A percentile compares a stretch with the other conserved stretches of the same genome.
Conservation (phyloP, 495 filamentous ascomycete species). For the Penicillium subrubescens region DNA sequence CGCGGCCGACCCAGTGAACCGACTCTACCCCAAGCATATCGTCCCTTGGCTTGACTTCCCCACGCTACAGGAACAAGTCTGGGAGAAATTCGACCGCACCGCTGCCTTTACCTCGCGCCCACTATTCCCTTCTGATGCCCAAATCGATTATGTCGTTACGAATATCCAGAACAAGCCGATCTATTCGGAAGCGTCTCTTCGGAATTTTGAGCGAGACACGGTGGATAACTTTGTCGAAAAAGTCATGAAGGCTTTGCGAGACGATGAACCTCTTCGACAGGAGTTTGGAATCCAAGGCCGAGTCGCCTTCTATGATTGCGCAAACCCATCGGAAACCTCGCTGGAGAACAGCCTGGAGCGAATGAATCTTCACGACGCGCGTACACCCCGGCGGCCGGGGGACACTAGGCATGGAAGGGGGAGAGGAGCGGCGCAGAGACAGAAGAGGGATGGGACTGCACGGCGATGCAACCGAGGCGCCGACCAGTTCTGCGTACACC, state of each 20-base stretch:
- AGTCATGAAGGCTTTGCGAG: constrained; percentile 26
- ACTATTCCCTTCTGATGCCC: not conserved
- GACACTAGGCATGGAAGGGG: constrained; percentile 18
- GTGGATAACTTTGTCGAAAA: constrained; percentile 32
- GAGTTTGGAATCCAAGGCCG: too few relatives aligned
- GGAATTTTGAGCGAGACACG: constrained; percentile 31
- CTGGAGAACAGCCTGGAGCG: constrained; percentile 27
- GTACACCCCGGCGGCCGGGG: constrained; percentile 14
- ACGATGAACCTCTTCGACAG: too few relatives aligned
- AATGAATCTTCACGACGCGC: constrained; percentile 22
- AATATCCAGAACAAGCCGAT: constrained; percentile 29
- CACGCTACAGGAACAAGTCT: constrained; percentile 21
- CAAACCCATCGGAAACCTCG: constrained; percentile 17
- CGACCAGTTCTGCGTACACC: too few relatives aligned
- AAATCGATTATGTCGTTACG: constrained; percentile 7
- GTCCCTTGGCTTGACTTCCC: constrained; percentile 19
- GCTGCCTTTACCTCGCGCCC: constrained; percentile 9
- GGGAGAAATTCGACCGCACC: too few relatives aligned
- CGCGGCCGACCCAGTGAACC: constrained; percentile 26
- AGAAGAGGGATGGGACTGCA: constrained; percentile 18
- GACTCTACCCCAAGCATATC: constrained; percentile 24
- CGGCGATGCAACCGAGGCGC: too few relatives aligned
- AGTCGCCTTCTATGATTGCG: too few relatives aligned
- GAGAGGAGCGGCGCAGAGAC: constrained; percentile 18
- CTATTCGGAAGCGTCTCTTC: constrained; percentile 30